A percentile compares a stretch with the other conserved stretches of the same genome.
Evolutionary conservation across 257 asterid species (phyloP).

Genomic region (Leptodermis oblonga): DNA sequence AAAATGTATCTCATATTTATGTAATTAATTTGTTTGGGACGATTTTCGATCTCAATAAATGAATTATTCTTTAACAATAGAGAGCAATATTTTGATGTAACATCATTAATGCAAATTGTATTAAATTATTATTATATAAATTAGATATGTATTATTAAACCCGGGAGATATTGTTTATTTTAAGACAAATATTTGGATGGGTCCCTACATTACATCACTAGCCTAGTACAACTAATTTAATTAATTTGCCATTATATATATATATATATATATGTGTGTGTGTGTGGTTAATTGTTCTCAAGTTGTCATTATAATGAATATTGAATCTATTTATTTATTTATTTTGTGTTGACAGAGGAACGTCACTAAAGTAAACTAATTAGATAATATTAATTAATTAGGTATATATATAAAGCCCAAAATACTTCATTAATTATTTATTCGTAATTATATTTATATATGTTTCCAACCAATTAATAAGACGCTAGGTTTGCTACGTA

Average conservation of each 20-base stretch:
- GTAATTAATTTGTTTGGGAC: no score
- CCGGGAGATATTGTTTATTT: neutral
- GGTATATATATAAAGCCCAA: neutral
- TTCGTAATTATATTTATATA: neutral
- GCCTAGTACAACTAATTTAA: no score
- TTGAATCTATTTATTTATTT: neutral
- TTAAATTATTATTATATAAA: no score
- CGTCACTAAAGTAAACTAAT: neutral
- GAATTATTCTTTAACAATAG: no score
- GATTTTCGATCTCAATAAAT: no score
- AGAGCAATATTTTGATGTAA: neutral
- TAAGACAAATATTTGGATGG: neutral
- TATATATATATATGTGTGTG: neutral
- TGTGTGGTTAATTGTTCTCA: neutral
- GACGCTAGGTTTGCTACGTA: neutral
- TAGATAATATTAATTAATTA: no score
- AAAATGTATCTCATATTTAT: no score
- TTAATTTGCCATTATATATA: no score
- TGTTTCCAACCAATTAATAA: neutral
- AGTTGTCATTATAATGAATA: neutral
- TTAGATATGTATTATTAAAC: neutral
- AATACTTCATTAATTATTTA: neutral
- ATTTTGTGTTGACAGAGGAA: neutral
- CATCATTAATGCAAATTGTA: neutral
- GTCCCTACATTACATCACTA: slow-evolving; percentile 13